Evolutionary conservation across 1,284 basidiomycete species (phyloP).

Genomic region (Singerocomus rubriflavus): DNA sequence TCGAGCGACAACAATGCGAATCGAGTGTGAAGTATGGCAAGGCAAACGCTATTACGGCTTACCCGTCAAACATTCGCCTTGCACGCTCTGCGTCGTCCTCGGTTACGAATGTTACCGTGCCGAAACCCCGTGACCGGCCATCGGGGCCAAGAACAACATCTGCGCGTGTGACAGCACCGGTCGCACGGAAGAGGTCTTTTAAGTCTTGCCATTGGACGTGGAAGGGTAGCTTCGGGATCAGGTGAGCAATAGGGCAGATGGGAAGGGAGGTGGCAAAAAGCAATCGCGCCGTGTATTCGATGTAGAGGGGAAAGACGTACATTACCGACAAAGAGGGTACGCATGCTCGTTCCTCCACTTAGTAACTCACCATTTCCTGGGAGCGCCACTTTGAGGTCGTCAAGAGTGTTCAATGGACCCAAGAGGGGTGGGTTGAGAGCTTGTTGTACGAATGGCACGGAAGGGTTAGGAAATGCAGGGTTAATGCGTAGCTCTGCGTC

Average conservation of each 20-base stretch:
- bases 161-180: conserved; percentile 90
- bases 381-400: conserved; percentile 18
- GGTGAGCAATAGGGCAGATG: conserved; percentile 19
- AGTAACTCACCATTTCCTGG: conserved; percentile 24
- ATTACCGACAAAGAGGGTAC: conserved; percentile 74
- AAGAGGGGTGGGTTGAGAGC: conserved; percentile 15
- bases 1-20: not conserved
- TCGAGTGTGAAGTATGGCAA: not conserved
- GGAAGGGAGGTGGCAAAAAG: not conserved
- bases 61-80: conserved; percentile 86
- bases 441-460: conserved; percentile 21
- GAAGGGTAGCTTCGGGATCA: conserved; percentile 76
- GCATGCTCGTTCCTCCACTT: conserved; percentile 34
- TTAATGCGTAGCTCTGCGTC: conserved; percentile 23
- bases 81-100: conserved; percentile 86
- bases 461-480: conserved; percentile 10
- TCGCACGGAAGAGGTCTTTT: conserved; percentile 93
- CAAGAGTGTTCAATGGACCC: conserved; percentile 16
- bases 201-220: conserved; percentile 98
- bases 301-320: conserved; percentile 38
- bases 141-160: conserved; percentile 93
- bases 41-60: conserved; percentile 26
- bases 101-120: conserved; percentile 92
- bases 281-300: conserved; percentile 3
- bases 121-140: conserved; percentile 90